These are phyloP conservation scores for Aspergillus sp. DNA, from an alignment of 2,329 filamentous ascomycete genomes.

Conservation along the genomic window DNA sequence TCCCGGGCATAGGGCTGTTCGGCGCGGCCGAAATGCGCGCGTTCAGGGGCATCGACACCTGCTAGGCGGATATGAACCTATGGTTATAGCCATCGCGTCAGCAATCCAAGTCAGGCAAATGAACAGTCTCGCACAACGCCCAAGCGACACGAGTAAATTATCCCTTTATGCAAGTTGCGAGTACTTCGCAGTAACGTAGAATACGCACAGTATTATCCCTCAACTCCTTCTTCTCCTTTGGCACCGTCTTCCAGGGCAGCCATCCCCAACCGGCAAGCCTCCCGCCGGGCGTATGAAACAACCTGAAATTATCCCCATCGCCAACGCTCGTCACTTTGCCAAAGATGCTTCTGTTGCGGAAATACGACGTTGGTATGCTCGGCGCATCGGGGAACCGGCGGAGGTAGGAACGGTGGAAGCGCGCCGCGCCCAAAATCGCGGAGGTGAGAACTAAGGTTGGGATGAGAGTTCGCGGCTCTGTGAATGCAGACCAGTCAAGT, in stretches of 20 bases:
- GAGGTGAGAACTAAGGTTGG: constrained; percentile 40
- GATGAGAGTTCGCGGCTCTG: constrained; percentile 36
- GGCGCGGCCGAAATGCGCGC: constrained; percentile 85
- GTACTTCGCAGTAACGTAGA: background rate
- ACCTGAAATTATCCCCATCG: constrained; percentile 91
- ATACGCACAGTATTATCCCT: constrained; percentile 72
- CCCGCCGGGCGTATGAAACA: constrained; percentile 95
- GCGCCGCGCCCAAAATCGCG: constrained; percentile 35
- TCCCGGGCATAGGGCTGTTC: constrained; percentile 82
- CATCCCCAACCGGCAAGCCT: constrained; percentile 87
- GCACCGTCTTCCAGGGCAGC: constrained; percentile 71
- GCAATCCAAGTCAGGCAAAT: background rate
- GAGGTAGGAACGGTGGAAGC: constrained; percentile 58
- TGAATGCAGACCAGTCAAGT: constrained; percentile 39
- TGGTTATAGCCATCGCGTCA: background rate
- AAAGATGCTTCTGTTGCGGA: constrained; percentile 73
- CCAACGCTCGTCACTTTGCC: constrained; percentile 91
- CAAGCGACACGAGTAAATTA: background rate
- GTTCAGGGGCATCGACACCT: constrained; percentile 89
- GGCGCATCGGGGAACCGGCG: constrained; percentile 77
- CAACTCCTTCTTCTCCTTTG: constrained; percentile 65
- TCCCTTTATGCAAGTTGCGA: background rate
- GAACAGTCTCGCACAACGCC: background rate
- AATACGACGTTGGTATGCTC: constrained; percentile 72
- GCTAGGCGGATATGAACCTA: constrained; percentile 83